phyloP scores from a whole-genome alignment of 1,284 basidiomycete genomes.

The Cryptococcus sp. region DNA sequence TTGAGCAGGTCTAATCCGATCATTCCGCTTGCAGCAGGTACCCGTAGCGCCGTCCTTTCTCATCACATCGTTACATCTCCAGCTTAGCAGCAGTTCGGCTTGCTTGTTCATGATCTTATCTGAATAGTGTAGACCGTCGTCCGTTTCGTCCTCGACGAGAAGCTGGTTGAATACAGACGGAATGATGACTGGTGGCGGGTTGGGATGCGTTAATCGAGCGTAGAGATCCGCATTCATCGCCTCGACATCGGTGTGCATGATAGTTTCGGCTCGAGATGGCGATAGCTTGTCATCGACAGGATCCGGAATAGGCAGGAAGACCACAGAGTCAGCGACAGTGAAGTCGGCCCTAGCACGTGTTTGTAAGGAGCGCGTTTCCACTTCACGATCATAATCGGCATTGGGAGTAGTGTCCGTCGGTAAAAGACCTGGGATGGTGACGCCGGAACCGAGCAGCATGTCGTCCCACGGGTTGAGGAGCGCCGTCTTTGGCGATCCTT shows the following conservation, averaged over 20 bases:
- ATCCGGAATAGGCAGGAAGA: slow-evolving; percentile 73
- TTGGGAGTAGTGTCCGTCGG: slow-evolving; percentile 5
- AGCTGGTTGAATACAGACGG: slow-evolving; percentile 77
- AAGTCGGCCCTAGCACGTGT: slow-evolving; percentile 13
- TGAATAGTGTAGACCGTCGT: slow-evolving; percentile 80
- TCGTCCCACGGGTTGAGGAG: slow-evolving; percentile 46
- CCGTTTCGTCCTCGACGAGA: slow-evolving; percentile 69
- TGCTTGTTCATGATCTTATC: slow-evolving; percentile 66
- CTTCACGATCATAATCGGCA: not conserved
- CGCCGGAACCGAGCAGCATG: slow-evolving; percentile 30
- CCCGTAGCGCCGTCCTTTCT: slow-evolving; percentile 71
- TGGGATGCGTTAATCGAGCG: slow-evolving; percentile 60
- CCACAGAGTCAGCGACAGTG: slow-evolving; percentile 66
- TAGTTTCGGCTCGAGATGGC: slow-evolving; percentile 63
- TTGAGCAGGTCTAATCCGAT: slow-evolving; percentile 66
- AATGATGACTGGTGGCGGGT: slow-evolving; percentile 59
- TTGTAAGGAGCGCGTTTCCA: slow-evolving; percentile 6
- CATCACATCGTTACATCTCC: slow-evolving; percentile 74
- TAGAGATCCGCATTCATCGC: slow-evolving; percentile 82
- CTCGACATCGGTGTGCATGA: slow-evolving; percentile 74
- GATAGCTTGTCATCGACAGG: slow-evolving; percentile 73
- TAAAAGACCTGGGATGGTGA: slow-evolving; percentile 21
- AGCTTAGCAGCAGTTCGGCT: slow-evolving; percentile 74
- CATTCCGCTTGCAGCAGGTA: slow-evolving; percentile 79
- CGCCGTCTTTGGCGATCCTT: slow-evolving; percentile 41